These are phyloP conservation scores for Nepenthes alata DNA, from an alignment of 179 eudicot species.

Conservation along the genomic window DNA sequence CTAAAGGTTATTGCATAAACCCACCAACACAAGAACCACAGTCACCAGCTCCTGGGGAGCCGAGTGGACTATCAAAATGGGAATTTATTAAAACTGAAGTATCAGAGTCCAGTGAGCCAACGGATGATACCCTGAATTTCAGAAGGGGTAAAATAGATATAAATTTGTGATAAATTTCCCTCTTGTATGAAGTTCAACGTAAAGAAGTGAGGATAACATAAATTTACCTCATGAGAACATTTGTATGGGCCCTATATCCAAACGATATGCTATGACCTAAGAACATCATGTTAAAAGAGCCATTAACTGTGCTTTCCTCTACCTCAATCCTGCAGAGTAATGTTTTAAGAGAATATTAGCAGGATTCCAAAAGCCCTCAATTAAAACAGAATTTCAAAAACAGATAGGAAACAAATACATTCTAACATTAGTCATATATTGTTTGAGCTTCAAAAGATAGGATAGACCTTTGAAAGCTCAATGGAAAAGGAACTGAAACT, in stretches of 20 bases:
- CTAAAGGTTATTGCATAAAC: constrained; percentile 10
- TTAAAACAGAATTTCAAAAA: not conserved
- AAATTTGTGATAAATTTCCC: not conserved
- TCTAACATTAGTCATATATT: not conserved
- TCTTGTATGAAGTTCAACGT: not conserved
- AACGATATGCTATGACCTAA: constrained; percentile 72
- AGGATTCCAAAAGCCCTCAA: not conserved
- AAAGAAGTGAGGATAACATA: not conserved
- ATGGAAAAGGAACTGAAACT: too few relatives aligned
- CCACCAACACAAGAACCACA: constrained; percentile 98
- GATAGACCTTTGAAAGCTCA: too few relatives aligned
- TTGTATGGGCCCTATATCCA: constrained; percentile 68
- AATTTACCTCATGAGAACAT: constrained; percentile 68
- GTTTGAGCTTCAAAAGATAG: not conserved
- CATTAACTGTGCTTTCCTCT: constrained; percentile 69
- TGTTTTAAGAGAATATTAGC: constrained; percentile 6
- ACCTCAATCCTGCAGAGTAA: constrained; percentile 70
- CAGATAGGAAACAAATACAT: too few relatives aligned
- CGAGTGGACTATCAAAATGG: constrained; percentile 82
- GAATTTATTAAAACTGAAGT: constrained; percentile 77
- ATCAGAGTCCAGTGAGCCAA: constrained; percentile 46
- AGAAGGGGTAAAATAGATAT: not conserved
- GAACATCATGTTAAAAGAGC: constrained; percentile 91
- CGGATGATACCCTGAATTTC: constrained; percentile 61
- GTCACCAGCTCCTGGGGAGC: constrained; percentile 93